Evolutionary conservation across 768 basidiomycete species (phyloP).

Genomic region (Mycena filopes): DNA sequence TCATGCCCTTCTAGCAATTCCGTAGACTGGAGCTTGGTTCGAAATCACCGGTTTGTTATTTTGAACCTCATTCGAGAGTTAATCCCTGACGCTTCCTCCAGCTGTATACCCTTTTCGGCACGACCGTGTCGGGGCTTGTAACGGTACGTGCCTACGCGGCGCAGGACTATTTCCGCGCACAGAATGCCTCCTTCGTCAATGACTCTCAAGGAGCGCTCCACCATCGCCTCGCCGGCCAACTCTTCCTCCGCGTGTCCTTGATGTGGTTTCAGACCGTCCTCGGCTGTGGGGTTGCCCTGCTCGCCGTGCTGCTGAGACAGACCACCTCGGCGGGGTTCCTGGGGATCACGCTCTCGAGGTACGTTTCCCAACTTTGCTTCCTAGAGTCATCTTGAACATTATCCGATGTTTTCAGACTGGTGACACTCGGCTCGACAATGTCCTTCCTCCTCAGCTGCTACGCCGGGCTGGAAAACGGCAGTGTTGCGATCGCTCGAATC

Average conservation of each 20-base stretch:
- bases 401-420: slow-evolving; percentile 3
- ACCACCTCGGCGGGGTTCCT: slow-evolving; percentile 21
- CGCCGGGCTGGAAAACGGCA: slow-evolving; percentile 19
- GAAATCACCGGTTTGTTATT: slow-evolving; percentile 22
- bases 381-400: neutral
- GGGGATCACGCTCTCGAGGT: slow-evolving; percentile 21
- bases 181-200: slow-evolving; percentile 23
- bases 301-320: slow-evolving; percentile 22
- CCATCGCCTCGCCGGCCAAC: slow-evolving; percentile 21
- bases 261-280: slow-evolving; percentile 23
- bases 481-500: slow-evolving; percentile 16
- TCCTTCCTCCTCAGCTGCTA: neutral
- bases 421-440: slow-evolving; percentile 8
- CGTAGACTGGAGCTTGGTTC: slow-evolving; percentile 24
- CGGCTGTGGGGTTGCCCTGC: slow-evolving; percentile 16
- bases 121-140: slow-evolving; percentile 17
- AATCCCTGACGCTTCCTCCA: neutral
- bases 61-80: neutral
- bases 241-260: slow-evolving; percentile 17
- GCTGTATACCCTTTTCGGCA: slow-evolving; percentile 27
- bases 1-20: slow-evolving; percentile 16
- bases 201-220: slow-evolving; percentile 23
- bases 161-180: slow-evolving; percentile 23
- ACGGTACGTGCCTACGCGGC: slow-evolving; percentile 20
- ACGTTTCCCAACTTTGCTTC: neutral